Evolutionary conservation across 257 asterid species (phyloP).

Genomic region (Striga asiatica): DNA sequence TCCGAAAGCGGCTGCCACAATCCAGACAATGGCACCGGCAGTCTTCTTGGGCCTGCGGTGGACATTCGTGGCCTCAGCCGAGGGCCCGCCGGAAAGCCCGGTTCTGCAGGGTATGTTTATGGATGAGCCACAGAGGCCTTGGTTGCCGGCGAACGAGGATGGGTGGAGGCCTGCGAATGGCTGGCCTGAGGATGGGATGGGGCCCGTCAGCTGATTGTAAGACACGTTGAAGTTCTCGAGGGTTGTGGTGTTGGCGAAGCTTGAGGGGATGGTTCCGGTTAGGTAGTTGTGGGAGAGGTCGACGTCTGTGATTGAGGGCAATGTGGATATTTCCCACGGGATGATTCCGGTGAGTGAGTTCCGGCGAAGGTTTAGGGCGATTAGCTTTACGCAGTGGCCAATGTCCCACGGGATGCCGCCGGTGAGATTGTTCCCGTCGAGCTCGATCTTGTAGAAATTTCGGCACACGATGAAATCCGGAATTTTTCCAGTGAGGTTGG

Average conservation of each 20-base stretch:
- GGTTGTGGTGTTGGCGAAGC: slow-evolving; percentile 62
- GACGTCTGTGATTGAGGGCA: slow-evolving; percentile 59
- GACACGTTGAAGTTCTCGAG: slow-evolving; percentile 81
- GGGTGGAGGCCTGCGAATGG: slow-evolving; percentile 56
- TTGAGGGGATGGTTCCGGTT: slow-evolving; percentile 68
- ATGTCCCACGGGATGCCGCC: slow-evolving; percentile 83
- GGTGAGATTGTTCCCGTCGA: slow-evolving; percentile 55
- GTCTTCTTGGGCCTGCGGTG: slow-evolving; percentile 41
- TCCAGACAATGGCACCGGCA: slow-evolving; percentile 71
- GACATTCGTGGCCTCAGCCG: slow-evolving; percentile 23
- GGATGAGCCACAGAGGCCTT: slow-evolving; percentile 63
- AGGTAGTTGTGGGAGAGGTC: slow-evolving; percentile 69
- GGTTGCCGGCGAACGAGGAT: slow-evolving; percentile 66
- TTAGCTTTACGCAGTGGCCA: slow-evolving; percentile 68
- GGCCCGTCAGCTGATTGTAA: slow-evolving; percentile 78
- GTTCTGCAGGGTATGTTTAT: slow-evolving; percentile 44
- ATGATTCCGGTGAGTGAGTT: slow-evolving; percentile 72
- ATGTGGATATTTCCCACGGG: slow-evolving; percentile 86
- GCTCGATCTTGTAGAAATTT: slow-evolving; percentile 49
- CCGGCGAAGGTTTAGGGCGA: slow-evolving; percentile 37
- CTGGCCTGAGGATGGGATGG: slow-evolving; percentile 59
- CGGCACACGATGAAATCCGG: slow-evolving; percentile 70
- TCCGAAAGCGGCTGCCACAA: slow-evolving; percentile 69
- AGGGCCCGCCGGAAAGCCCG: slow-evolving; percentile 11
- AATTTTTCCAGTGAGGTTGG: slow-evolving; percentile 39